Conservation (phyloP, 345 rosid genomes). For the Melaleuca alternifolia region DNA sequence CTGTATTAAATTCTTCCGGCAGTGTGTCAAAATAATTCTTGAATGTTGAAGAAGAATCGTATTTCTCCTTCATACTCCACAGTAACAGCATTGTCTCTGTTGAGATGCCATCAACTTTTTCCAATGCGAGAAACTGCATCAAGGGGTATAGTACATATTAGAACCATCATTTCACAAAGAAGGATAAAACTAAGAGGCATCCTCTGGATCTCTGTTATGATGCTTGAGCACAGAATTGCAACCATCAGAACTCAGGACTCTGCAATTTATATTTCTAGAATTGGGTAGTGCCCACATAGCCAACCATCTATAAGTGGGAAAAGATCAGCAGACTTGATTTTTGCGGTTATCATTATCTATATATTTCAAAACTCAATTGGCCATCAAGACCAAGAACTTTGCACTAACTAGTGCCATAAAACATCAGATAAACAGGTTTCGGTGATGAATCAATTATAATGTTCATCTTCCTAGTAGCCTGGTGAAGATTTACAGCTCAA, state of each 20-base stretch:
- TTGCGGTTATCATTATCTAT: neutral
- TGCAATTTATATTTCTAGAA: neutral
- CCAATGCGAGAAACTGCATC: conserved; percentile 52
- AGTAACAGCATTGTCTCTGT: conserved; percentile 74
- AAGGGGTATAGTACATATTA: neutral
- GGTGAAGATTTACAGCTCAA: neutral
- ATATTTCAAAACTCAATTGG: neutral
- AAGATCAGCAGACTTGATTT: neutral
- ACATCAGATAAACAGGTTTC: neutral
- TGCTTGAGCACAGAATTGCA: neutral
- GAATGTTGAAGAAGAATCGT: conserved; percentile 50
- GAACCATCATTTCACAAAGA: neutral
- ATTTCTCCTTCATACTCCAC: conserved; percentile 97
- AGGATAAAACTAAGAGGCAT: neutral
- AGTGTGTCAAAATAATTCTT: conserved; percentile 63
- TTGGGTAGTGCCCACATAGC: neutral
- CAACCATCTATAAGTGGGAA: neutral
- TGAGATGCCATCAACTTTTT: conserved; percentile 60
- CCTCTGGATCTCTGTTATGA: neutral
- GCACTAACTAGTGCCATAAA: neutral
- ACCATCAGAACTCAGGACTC: neutral
- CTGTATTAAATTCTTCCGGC: conserved; percentile 65
- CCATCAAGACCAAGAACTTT: neutral
- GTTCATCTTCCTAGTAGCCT: neutral
- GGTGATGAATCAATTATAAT: neutral